Conservation (phyloP, 768 basidiomycete genomes). For the Mrakia frigida region DNA sequence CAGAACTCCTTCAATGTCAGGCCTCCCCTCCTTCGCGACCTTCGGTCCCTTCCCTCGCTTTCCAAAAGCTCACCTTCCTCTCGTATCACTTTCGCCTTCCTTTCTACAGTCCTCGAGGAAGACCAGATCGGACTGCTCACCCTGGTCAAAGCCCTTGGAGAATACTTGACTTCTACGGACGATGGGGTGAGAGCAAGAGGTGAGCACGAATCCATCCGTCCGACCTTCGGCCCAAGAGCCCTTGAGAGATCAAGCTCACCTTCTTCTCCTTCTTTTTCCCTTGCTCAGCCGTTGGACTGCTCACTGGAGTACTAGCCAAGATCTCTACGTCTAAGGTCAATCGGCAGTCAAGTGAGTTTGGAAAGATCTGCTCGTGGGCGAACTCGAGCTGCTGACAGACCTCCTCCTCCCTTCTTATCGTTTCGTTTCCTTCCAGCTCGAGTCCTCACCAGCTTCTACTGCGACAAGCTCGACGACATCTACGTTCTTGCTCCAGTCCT, state of each 20-base stretch:
- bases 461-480: conserved; percentile 77
- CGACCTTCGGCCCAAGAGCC: background rate
- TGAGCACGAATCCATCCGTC: conserved; percentile 40
- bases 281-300: conserved; percentile 72
- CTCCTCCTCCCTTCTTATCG: background rate
- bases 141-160: conserved; percentile 78
- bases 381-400: background rate
- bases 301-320: conserved; percentile 63
- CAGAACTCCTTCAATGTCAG: conserved; percentile 41
- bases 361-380: background rate
- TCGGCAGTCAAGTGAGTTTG: conserved; percentile 67
- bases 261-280: too few relatives aligned
- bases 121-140: conserved; percentile 61
- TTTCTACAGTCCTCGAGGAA: conserved; percentile 52
- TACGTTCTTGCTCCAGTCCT: conserved; percentile 78
- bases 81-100: background rate
- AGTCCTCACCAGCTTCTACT: conserved; percentile 76
- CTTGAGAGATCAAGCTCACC: background rate
- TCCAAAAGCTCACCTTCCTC: background rate
- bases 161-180: conserved; percentile 82
- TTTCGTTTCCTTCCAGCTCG: conserved; percentile 53
- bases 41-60: background rate
- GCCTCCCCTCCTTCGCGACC: background rate
- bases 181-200: conserved; percentile 74
- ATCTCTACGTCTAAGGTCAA: conserved; percentile 64